phyloP scores from a whole-genome alignment of 257 asterid genomes.

The Solanum acaule region DNA sequence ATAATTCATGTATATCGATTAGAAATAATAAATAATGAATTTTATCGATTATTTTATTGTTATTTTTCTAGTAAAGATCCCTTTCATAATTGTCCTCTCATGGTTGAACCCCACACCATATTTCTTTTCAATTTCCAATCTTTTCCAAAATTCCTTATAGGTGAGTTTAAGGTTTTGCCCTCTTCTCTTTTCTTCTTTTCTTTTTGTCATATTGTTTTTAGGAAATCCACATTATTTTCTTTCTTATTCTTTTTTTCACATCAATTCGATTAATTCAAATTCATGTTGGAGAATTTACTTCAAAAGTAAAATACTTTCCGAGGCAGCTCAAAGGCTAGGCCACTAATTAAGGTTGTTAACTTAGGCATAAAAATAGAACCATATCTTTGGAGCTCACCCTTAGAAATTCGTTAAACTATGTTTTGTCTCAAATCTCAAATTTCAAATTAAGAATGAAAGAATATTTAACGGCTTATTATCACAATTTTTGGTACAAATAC shows the following conservation, averaged over 20 bases:
- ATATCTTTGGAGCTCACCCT: rapidly evolving
- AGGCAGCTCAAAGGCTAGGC: background rate
- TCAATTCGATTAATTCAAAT: background rate
- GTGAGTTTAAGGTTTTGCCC: background rate
- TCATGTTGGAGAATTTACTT: background rate
- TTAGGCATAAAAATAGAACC: background rate
- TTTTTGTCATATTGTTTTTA: background rate
- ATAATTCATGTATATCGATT: no score
- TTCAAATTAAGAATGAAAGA: background rate
- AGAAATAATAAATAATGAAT: background rate
- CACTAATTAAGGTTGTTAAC: background rate
- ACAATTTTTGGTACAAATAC: background rate
- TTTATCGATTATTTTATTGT: background rate
- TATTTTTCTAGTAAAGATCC: background rate
- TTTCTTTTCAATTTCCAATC: background rate
- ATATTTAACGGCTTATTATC: background rate
- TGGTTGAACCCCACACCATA: background rate
- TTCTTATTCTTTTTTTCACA: no score
- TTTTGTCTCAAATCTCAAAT: rapidly evolving
- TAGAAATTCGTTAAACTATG: background rate
- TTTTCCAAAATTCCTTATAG: background rate
- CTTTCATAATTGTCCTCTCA: background rate
- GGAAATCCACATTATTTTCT: background rate
- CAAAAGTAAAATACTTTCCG: background rate
- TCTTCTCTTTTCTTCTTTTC: background rate